Evolutionary conservation across 116 monocot species (phyloP), one percentile per base, ranked within the genome.

Genomic region (Phalaenopsis hybrid): DNA sequence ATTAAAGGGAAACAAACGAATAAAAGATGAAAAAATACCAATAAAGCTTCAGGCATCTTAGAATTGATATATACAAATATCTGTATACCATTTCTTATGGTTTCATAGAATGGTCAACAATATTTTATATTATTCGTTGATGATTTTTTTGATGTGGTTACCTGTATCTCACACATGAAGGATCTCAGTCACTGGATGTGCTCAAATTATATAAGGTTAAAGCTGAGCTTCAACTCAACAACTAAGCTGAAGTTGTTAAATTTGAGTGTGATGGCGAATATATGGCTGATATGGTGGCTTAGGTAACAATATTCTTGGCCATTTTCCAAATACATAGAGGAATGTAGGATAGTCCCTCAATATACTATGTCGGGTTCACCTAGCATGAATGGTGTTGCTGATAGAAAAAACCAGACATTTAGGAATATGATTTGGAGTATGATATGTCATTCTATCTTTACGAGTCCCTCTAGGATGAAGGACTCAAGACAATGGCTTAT

Each of bases 311-410:
- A 52, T 52, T 52, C 52, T 52, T 0, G 58, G 7, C 15, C 58
- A 0, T 80, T 80, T 65, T 16, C 80, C 21, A 21, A 80, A 16
- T 80, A 63, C 80, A 31, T 83, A 83, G 78, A 78, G 65, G 65
- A 83, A 78, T 65, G 33, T 2, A 67, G 78, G 4, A 68, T 83
- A 15, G 21, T 78, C 43, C 83, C 78, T 12, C 78, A 68, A 5
- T 79, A 84, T 33, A 79, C 55, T 20, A 84, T 84, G 50, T 45
- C 55, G 20, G 55, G 84, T 5, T 73, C 79, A 18, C 74, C 84
- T 74, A 84, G 33, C 52, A 84, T 79, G 79, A 84, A 79, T 79
- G 79, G 84, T 79, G 51, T 84, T 5, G 44, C 45, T 84, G 37
- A 75, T 18, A 76, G 76, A 61, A 8, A 20, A 82, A 82, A 82